Conservation (phyloP, 2,329 filamentous ascomycete genomes). For the Epichloe sibirici region DNA sequence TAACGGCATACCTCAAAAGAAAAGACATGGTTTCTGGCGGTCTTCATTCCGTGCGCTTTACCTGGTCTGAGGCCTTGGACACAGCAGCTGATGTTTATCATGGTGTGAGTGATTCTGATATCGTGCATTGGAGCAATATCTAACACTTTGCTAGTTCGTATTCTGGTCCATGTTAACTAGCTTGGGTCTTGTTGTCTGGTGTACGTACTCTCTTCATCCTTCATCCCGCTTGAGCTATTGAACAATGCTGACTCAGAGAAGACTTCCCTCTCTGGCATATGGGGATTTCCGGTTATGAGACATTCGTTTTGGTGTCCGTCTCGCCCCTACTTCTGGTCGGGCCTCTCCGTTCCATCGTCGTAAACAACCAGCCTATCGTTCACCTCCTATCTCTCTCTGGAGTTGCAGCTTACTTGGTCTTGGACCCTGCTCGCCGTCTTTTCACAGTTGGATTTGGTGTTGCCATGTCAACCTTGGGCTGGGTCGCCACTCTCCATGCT, state of each 20-base stretch:
- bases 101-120: slow-evolving; percentile 48
- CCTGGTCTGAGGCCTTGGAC: slow-evolving; percentile 63
- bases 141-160: slow-evolving; percentile 50
- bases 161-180: slow-evolving; percentile 95
- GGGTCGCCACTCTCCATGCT: slow-evolving; percentile 69
- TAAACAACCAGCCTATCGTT: slow-evolving; percentile 55
- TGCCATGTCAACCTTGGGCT: slow-evolving; percentile 67
- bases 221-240: not conserved
- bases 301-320: slow-evolving; percentile 70
- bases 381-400: slow-evolving; percentile 71
- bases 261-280: slow-evolving; percentile 98
- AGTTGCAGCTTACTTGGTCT: slow-evolving; percentile 66
- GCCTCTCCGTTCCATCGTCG: slow-evolving; percentile 53
- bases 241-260: slow-evolving; percentile 19
- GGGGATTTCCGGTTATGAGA: slow-evolving; percentile 95
- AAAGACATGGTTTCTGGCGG: slow-evolving; percentile 63
- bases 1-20: slow-evolving; percentile 29
- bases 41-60: slow-evolving; percentile 60
- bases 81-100: slow-evolving; percentile 82
- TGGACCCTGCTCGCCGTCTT: slow-evolving; percentile 61
- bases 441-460: slow-evolving; percentile 74
- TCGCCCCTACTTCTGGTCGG: slow-evolving; percentile 70
- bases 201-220: slow-evolving; percentile 38
- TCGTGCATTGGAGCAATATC: slow-evolving; percentile 1
- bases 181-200: slow-evolving; percentile 84